Evolutionary conservation across 176 grass and related monocot species (phyloP).

Genomic region (Triticum urartu): DNA sequence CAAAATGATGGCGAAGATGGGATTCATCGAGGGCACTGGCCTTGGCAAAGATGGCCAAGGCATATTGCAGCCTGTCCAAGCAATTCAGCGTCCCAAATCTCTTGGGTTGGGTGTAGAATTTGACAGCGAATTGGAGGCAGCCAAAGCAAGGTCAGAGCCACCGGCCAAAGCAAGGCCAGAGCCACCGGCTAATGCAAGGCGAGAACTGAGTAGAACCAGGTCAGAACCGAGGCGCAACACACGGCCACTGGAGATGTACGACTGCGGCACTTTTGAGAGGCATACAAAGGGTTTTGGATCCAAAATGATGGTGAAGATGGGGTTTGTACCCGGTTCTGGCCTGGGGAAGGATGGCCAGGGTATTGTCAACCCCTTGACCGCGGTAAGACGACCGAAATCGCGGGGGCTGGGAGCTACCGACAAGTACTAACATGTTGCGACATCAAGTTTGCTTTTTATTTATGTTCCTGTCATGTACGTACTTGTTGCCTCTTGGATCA

Average conservation of each 20-base stretch:
- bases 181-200: constrained; percentile 15
- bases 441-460: background rate
- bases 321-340: constrained; percentile 65
- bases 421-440: constrained; percentile 29
- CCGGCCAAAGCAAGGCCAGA: constrained; percentile 29
- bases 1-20: constrained; percentile 98
- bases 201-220: constrained; percentile 27
- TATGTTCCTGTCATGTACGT: background rate
- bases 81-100: constrained; percentile 78
- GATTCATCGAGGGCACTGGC: constrained; percentile 73
- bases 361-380: constrained; percentile 58
- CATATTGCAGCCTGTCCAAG: constrained; percentile 76
- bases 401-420: constrained; percentile 54
- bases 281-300: constrained; percentile 93
- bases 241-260: background rate
- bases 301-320: constrained; percentile 93
- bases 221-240: constrained; percentile 26
- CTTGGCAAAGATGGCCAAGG: constrained; percentile 91
- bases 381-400: constrained; percentile 50
- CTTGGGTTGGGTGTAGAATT: constrained; percentile 83
- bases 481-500: background rate
- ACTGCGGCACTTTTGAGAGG: constrained; percentile 73
- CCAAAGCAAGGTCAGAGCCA: constrained; percentile 23
- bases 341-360: constrained; percentile 81
- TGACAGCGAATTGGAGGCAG: constrained; percentile 42